Evolutionary conservation across 441 rosid species (phyloP), one percentile per base, ranked within the genome.

Genomic region (Aleurites moluccanus): DNA sequence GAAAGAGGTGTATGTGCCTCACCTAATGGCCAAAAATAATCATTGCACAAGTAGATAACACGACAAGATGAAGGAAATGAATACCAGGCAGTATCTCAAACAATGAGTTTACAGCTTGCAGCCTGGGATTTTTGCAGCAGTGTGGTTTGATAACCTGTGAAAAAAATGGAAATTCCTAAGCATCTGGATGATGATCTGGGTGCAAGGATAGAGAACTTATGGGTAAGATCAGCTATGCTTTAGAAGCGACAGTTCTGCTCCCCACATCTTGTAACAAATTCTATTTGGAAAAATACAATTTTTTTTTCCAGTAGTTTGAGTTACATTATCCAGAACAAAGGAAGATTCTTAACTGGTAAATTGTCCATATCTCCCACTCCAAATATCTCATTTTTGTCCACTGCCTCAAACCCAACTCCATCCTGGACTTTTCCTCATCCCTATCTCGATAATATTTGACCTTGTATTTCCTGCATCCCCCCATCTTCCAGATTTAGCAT

Each of bases 331-430:
- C 56, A 18, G 56, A 50, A 18, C 8, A 2, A 50, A 50, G 56
- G n/a, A 21, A 18, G 6, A 50, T 50, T 50, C 21, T 7, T 60
- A 53, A 8, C 15, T 18, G 6, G 21, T 59, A 4, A n/a, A 55
- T 33, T 14, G 15, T 40, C n/a, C 28, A 16, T 35, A 27, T 21
- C 35, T 10, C 20, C 40, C 66, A 52, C 40, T 30, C 7, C 56
- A 72, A 72, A 70, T 21, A 23, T 49, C 18, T 49, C 18, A 15
- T 13, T 23, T 66, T 56, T 18, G 11, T 50, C 66, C 72, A 73
- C 64, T 25, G 70, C 73, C 76, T 83, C 74, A 72, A 33, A 83
- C 79, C 88, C 88, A 83, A 64, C 86, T 87, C 72, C 64, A 80
- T 64, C 81, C 89, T 65, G 77, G 85, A 66, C 64, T 52, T 69